Evolutionary conservation across 1,284 basidiomycete genomes (phyloP), one percentile per base, ranked within the genome.

Genomic region (Austroboletus niveus): DNA sequence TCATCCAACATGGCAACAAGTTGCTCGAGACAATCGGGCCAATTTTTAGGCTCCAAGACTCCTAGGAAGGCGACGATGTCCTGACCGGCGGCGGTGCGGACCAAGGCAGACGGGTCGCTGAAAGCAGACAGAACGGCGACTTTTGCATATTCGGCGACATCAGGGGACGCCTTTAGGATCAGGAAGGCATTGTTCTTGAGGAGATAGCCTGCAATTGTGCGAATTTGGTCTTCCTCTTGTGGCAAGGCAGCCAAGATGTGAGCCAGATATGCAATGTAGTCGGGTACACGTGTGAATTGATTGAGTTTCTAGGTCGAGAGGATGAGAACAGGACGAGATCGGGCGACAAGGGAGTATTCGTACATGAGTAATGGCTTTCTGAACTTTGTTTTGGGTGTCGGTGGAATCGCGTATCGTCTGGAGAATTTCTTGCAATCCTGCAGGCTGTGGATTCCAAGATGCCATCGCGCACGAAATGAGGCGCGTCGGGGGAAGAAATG

Each of bases 231-330:
- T 60, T 94, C 89, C 72, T 98, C 94, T 57, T 84, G 78, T 2
- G 85, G 79, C 77, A 92, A 72, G 43, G 81, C 80, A 46, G 90
- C 87, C 57, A 97, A 83, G 73, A 98, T 94, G 71, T 96, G 93
- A 42, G 91, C 91, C 55, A 99, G 85, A 81, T 99, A 99, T 59
- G 90, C 94, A 57, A 96, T 89, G 72, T 98, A 99, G 72, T 96
- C 93, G 49, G 94, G 91, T 54, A 88, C 85, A 64, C 84, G 84
- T 69, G 91, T 90, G 72, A 95, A 94, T 60, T 80, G 82, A 68
- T 92, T 92, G 55, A 96, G 80, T 82, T 93, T 94, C 92, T 95
- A 57, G 32, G 49, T 46, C 56, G 56, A 54, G 60, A 54, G 22
- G 54, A 49, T 55, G 60, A 63, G 64, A 58, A 54, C 52, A 57